Conservation (phyloP, 2,329 filamentous ascomycete genomes). For the Colletotrichum horii region DNA sequence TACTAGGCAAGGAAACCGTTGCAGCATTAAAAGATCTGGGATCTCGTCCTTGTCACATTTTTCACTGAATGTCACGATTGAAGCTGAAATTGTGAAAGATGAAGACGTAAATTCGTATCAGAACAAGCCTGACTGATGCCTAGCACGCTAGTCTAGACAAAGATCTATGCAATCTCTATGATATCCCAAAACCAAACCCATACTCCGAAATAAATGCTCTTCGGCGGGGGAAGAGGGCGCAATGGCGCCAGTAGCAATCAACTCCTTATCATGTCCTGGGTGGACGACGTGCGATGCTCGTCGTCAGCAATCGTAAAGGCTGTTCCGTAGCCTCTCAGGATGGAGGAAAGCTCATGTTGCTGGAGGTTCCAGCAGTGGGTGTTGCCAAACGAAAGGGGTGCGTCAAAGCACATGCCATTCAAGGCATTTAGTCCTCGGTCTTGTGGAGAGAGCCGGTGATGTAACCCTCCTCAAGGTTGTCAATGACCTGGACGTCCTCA, state of each 20-base stretch:
- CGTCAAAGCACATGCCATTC: neutral
- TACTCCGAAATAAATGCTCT: constrained; percentile 4
- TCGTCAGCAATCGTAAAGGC: constrained; percentile 9
- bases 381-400: neutral
- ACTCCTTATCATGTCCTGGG: constrained; percentile 19
- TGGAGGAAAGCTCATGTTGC: constrained; percentile 13
- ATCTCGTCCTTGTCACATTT: neutral
- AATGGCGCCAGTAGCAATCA: constrained; percentile 3
- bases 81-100: neutral
- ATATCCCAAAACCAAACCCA: neutral
- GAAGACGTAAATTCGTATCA: constrained; percentile 18
- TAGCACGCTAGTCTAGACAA: constrained; percentile 1
- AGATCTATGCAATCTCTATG: neutral
- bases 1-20: neutral
- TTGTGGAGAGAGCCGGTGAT: constrained; percentile 42
- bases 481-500: constrained; percentile 50
- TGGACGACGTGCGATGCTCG: constrained; percentile 16
- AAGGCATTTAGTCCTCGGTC: constrained; percentile 36
- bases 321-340: constrained; percentile 16
- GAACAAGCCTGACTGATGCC: constrained; percentile 1
- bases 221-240: constrained; percentile 9
- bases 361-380: neutral
- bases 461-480: constrained; percentile 30
- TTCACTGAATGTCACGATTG: neutral
- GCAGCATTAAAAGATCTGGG: neutral